Percentiles rank a stretch among this genome's conserved stretches.
Evolutionary conservation across 1,284 basidiomycete genomes (phyloP).

Genomic region (Cutaneotrichosporon spelunceum): DNA sequence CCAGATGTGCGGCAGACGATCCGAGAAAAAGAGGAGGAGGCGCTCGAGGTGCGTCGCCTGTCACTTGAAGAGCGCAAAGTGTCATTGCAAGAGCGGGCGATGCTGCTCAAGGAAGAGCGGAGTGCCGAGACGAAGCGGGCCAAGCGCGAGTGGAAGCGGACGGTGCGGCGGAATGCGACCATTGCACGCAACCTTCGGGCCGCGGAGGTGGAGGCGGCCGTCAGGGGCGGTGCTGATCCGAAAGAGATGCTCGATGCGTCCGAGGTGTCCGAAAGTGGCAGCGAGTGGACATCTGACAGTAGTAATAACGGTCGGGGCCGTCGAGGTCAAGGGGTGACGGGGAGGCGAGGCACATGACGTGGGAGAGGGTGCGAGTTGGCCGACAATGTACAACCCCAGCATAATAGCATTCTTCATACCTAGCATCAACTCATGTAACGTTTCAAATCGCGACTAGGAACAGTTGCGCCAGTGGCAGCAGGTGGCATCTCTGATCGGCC

Average conservation of each 20-base stretch:
- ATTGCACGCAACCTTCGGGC: conserved; percentile 2
- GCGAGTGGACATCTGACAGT: not conserved
- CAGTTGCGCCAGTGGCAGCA: no score
- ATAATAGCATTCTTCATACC: conserved; percentile 7
- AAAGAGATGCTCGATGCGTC: not conserved
- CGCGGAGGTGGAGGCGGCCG: not conserved
- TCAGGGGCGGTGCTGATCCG: conserved; percentile 1
- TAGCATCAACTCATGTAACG: conserved; percentile 4
- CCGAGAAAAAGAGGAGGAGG: not conserved
- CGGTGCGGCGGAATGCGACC: conserved; percentile 7
- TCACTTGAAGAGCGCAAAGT: conserved; percentile 16
- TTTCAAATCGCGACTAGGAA: not conserved
- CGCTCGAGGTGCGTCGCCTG: conserved; percentile 2
- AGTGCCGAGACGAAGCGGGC: conserved; percentile 10
- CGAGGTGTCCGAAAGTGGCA: not conserved
- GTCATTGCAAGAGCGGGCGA: conserved; percentile 12
- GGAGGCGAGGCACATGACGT: not conserved
- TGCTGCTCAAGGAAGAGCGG: conserved; percentile 15
- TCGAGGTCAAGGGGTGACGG: not conserved
- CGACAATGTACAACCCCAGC: conserved; percentile 4
- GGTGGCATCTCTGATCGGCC: no score
- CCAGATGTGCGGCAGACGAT: conserved; percentile 4
- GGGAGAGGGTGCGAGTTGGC: not conserved
- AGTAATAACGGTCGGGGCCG: not conserved
- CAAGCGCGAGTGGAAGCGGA: conserved; percentile 11